Percentiles rank a stretch among this genome's conserved stretches.
Evolutionary conservation across 2,329 filamentous ascomycete species (phyloP).

Genomic region (Neonectria hederae): DNA sequence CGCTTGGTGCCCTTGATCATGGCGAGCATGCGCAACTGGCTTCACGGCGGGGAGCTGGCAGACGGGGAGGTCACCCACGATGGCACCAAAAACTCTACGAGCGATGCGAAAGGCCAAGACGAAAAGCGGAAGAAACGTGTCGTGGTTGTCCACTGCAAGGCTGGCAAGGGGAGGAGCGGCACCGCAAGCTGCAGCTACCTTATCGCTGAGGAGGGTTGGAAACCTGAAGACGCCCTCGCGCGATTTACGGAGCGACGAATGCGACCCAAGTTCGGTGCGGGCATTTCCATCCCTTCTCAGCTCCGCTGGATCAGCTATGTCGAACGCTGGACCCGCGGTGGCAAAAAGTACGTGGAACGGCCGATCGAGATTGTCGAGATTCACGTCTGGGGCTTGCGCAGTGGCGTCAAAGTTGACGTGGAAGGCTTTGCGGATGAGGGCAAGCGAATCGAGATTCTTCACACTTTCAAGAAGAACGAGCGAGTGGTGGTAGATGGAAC

Average conservation of each 20-base stretch:
- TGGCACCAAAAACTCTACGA: conserved; percentile 9
- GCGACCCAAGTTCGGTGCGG: conserved; percentile 86
- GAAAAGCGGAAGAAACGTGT: conserved; percentile 64
- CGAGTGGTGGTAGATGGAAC: conserved; percentile 72
- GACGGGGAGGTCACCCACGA: conserved; percentile 27
- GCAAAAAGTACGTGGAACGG: conserved; percentile 83
- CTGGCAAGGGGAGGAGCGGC: conserved; percentile 92
- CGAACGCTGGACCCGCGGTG: conserved; percentile 79
- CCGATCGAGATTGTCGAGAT: conserved; percentile 87
- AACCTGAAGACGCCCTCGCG: conserved; percentile 60
- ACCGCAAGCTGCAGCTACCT: conserved; percentile 89
- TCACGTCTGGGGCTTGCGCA: conserved; percentile 86
- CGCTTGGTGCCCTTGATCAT: conserved; percentile 87
- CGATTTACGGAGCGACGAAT: conserved; percentile 83
- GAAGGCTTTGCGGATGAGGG: conserved; percentile 91
- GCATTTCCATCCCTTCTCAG: conserved; percentile 94
- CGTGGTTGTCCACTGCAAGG: conserved; percentile 95
- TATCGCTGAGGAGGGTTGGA: conserved; percentile 81
- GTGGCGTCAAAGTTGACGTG: conserved; percentile 87
- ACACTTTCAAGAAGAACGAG: conserved; percentile 81
- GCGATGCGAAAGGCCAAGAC: conserved; percentile 44
- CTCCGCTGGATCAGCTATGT: conserved; percentile 89
- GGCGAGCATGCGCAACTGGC: conserved; percentile 92
- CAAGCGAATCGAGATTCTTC: conserved; percentile 83
- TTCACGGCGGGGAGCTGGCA: conserved; percentile 62